Base-by-base conservation (phyloP, 2,329 filamentous ascomycete species). In the Colletotrichum karsti region DNA sequence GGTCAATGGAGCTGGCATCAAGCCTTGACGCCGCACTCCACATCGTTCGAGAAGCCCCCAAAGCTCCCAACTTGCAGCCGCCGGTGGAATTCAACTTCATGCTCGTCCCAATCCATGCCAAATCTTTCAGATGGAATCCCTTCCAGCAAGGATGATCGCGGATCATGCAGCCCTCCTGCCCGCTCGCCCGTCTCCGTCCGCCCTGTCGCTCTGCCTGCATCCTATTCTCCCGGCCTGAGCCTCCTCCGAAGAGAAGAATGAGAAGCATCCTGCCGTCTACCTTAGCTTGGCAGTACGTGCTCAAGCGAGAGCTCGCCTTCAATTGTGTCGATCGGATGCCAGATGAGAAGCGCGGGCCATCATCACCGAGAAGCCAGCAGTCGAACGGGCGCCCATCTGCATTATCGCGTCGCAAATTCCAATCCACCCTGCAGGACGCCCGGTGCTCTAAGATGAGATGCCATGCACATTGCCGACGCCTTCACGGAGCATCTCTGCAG, bases 31-130 rank as follows among this genome's bases (percentile, higher is more conserved):
- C 28, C 28, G n/a, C 39, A n/a, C n/a, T 50, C 55, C 55, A 67
- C 62, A 37, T 56, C 55, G 41, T 46, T 65, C 46, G 48, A 61
- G 46, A 55, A 69, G 54, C 20, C 48, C n/a, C 26, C n/a, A 64
- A 35, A 48, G 46, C 48, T 58, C 26, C 53, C 53, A 18, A 46
- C 22, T 26, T 15, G 9, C 18, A 46, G 20, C 26, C 39, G 33
- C 42, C 42, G 35, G 33, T 59, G 22, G 41, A 7, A 58, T 58
- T n/a, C 64, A 54, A 51, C 58, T 67, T 53, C 60, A 59, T 67
- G 60, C 46, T 53, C 30, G 33, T 28, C 44, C 22, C 53, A 51
- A 58, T 67, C 35, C 58, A 53, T 48, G 44, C 41, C 54, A 51
- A 39, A 22, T n/a, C 12, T 41, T 44, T 13, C 12, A 67, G 28